Conservation (phyloP, 1,139 yeast species). For the Hyphopichia pseudoburtonii region DNA sequence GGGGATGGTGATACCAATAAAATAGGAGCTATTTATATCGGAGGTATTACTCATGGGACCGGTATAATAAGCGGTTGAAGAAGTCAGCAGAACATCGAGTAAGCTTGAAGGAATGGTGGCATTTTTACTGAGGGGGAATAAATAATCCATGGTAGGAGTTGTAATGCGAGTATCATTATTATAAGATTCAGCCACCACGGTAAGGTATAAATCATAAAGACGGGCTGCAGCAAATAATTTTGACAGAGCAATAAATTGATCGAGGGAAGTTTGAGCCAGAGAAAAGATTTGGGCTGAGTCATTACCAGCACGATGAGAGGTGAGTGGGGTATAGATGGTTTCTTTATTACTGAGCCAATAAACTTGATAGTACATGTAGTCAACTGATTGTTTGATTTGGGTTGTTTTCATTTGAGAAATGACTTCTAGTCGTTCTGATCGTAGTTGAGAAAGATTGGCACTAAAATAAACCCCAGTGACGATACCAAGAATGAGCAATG, state of each 20-base stretch:
- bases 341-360: conserved; percentile 67
- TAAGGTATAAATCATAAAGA: conserved; percentile 58
- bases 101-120: conserved; percentile 41
- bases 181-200: conserved; percentile 33
- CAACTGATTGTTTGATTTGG: conserved; percentile 70
- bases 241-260: conserved; percentile 63
- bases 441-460: conserved; percentile 55
- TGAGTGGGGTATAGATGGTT: conserved; percentile 57
- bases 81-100: conserved; percentile 19
- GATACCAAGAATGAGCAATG: conserved; percentile 72
- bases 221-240: conserved; percentile 65
- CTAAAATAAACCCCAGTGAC: conserved; percentile 82
- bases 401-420: conserved; percentile 80
- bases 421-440: conserved; percentile 72
- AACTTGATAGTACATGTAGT: conserved; percentile 65
- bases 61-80: conserved; percentile 41
- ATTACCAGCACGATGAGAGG: conserved; percentile 72
- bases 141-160: conserved; percentile 28
- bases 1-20: conserved; percentile 66
- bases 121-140: conserved; percentile 55
- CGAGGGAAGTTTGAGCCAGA: conserved; percentile 46
- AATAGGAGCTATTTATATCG: conserved; percentile 32
- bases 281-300: conserved; percentile 40
- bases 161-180: conserved; percentile 33
- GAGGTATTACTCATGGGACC: conserved; percentile 56